Evolutionary conservation across 2,329 filamentous ascomycete species (phyloP).

Genomic region (Aspergillus fructus): DNA sequence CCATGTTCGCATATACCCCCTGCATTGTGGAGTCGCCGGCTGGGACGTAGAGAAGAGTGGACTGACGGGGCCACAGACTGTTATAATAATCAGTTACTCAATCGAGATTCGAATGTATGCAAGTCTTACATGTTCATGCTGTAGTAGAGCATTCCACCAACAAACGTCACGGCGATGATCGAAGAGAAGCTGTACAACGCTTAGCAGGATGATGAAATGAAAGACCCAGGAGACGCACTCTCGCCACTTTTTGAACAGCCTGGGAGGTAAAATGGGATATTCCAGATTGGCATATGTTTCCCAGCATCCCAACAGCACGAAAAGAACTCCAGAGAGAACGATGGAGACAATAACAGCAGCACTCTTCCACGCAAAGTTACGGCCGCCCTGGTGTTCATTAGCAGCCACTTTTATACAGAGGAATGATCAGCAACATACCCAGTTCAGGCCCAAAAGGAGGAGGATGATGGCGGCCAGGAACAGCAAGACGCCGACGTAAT

Average conservation of each 20-base stretch:
- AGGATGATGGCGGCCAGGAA: background rate
- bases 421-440: background rate
- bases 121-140: background rate
- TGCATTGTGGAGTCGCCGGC: background rate
- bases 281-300: background rate
- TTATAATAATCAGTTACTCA: background rate
- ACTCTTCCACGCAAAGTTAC: background rate
- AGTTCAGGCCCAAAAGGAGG: background rate
- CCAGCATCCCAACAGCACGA: background rate
- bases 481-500: background rate
- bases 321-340: background rate
- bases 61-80: background rate
- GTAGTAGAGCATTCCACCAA: background rate
- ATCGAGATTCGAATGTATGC: background rate
- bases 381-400: background rate
- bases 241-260: background rate
- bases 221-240: background rate
- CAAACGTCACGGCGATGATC: background rate
- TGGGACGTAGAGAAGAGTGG: background rate
- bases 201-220: background rate
- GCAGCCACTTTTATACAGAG: background rate
- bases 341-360: background rate
- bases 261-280: background rate
- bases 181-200: background rate
- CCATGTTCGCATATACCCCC: background rate